Conservation (phyloP, 2,329 filamentous ascomycete species). For the Chaetomium globosum region DNA sequence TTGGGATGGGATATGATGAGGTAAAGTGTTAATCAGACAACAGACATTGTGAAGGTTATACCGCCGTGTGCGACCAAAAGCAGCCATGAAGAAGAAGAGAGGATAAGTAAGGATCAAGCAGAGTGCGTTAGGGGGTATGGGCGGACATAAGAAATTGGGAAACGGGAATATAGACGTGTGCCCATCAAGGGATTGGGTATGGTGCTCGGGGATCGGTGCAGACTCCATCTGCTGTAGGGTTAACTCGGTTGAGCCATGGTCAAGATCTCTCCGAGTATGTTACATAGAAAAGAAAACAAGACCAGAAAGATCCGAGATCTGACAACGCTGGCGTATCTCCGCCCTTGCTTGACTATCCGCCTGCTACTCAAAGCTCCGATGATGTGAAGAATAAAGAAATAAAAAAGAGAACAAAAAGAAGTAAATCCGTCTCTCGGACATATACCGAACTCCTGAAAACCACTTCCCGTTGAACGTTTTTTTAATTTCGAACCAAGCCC, state of each 20-base stretch:
- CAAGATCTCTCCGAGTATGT: slow-evolving; percentile 25
- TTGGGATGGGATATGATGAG: background rate
- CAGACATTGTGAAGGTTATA: slow-evolving; percentile 21
- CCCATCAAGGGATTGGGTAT: slow-evolving; percentile 24
- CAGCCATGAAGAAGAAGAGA: background rate
- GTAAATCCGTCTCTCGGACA: slow-evolving; percentile 27
- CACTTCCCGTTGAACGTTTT: slow-evolving; percentile 16
- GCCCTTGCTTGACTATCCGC: slow-evolving; percentile 6
- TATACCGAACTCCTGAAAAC: slow-evolving; percentile 32
- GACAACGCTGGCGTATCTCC: slow-evolving; percentile 25
- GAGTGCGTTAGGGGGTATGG: slow-evolving; percentile 14
- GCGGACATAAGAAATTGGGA: slow-evolving; percentile 16
- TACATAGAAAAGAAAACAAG: slow-evolving; percentile 23
- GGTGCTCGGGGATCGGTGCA: slow-evolving; percentile 7
- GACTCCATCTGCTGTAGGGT: background rate
- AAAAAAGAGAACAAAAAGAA: slow-evolving; percentile 33
- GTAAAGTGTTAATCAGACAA: slow-evolving; percentile 9
- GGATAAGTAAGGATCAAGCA: background rate
- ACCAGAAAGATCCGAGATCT: slow-evolving; percentile 21
- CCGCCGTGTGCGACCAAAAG: slow-evolving; percentile 8
- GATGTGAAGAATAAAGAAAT: slow-evolving; percentile 32
- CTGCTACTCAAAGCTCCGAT: slow-evolving; percentile 19
- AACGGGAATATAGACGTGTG: slow-evolving; percentile 14
- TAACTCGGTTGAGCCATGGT: slow-evolving; percentile 17
- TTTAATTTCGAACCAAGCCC: slow-evolving; percentile 22